These are phyloP conservation scores for Barnettozyma vustinii DNA, from an alignment of 805 yeast species.

Conservation along the genomic window DNA sequence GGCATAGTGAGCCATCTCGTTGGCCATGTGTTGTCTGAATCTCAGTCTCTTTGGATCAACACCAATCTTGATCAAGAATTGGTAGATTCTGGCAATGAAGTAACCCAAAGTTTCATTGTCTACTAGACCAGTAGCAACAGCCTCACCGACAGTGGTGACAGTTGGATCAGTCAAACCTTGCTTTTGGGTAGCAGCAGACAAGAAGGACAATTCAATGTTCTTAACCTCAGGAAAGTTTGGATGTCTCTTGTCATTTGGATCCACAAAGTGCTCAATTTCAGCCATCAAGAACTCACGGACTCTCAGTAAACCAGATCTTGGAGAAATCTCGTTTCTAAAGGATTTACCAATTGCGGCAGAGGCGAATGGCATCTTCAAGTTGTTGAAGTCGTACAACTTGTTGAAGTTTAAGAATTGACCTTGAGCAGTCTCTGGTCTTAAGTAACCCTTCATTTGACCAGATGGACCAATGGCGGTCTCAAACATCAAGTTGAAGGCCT, in stretches of 20 bases:
- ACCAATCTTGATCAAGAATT: constrained; percentile 83
- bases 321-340: constrained; percentile 97
- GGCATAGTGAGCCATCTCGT: constrained; percentile 99
- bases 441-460: constrained; percentile 89
- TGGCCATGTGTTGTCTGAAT: constrained; percentile 97
- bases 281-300: constrained; percentile 99
- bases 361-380: constrained; percentile 98
- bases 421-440: constrained; percentile 99
- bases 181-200: constrained; percentile 85
- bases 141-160: constrained; percentile 77
- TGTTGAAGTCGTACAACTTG: constrained; percentile 91
- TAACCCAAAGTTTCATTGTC: constrained; percentile 97
- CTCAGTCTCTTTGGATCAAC: constrained; percentile 78
- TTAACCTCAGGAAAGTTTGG: constrained; percentile 71
- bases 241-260: constrained; percentile 84
- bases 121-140: constrained; percentile 81
- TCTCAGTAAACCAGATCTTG: constrained; percentile 94
- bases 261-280: constrained; percentile 97
- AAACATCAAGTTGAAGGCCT: constrained; percentile 96
- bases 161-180: constrained; percentile 70
- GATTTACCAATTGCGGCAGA: constrained; percentile 98
- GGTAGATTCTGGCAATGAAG: constrained; percentile 89
- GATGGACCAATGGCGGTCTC: constrained; percentile 99
- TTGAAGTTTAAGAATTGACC: constrained; percentile 96
- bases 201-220: constrained; percentile 66